A percentile compares a stretch with the other conserved stretches of the same genome.
These are phyloP conservation scores for Mucor saturninus DNA, from an alignment of 371 early-diverging fungal genomes.

Conservation along the genomic window DNA sequence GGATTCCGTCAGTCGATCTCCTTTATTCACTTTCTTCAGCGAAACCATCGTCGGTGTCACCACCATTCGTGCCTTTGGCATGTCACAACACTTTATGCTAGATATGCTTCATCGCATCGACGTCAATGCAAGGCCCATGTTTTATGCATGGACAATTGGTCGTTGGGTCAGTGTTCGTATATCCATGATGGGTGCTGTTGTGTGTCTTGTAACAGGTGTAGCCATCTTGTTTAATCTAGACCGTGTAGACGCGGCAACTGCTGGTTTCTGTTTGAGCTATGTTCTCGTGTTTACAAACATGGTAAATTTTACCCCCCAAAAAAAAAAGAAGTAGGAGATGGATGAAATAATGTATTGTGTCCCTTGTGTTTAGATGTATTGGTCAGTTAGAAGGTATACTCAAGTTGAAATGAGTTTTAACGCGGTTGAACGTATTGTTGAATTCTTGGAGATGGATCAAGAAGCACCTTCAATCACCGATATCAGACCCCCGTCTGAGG, in stretches of 20 bases:
- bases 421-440: slow-evolving; percentile 83
- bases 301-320: slow-evolving; percentile 56
- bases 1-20: slow-evolving; percentile 71
- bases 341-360: no score
- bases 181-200: slow-evolving; percentile 67
- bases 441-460: slow-evolving; percentile 77
- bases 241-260: slow-evolving; percentile 66
- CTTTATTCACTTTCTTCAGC: slow-evolving; percentile 71
- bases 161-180: slow-evolving; percentile 82
- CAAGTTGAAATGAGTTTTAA: slow-evolving; percentile 83
- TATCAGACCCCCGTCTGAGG: slow-evolving; percentile 57
- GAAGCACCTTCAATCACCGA: slow-evolving; percentile 69
- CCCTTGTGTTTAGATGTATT: slow-evolving; percentile 46
- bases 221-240: slow-evolving; percentile 49
- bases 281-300: slow-evolving; percentile 51
- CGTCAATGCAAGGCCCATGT: slow-evolving; percentile 69
- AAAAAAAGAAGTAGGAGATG: no score
- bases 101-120: slow-evolving; percentile 59
- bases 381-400: slow-evolving; percentile 73
- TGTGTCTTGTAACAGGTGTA: slow-evolving; percentile 64
- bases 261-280: slow-evolving; percentile 78
- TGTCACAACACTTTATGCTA: slow-evolving; percentile 55
- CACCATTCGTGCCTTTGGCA: slow-evolving; percentile 81
- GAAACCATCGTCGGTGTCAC: slow-evolving; percentile 67
- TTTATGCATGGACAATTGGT: slow-evolving; percentile 74